Evolutionary conservation across 1,139 yeast species (phyloP), one percentile per base, ranked within the genome.

Genomic region (Waltiozyma sp.): DNA sequence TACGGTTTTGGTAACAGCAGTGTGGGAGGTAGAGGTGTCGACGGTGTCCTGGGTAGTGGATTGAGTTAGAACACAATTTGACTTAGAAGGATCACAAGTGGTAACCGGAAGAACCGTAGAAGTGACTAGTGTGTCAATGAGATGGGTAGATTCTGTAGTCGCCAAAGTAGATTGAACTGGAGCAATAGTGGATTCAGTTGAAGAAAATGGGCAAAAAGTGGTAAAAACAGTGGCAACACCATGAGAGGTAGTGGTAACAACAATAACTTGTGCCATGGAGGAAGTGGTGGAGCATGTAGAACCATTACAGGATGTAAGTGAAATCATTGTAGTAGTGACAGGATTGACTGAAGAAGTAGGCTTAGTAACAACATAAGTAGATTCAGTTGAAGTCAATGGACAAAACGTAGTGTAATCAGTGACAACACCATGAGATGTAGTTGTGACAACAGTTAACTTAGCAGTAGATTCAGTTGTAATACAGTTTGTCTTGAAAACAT

Each of bases 151-250:
- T 2, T 18, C 40, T 7, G 15, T 23, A 15, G 31, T 23, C 4
- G 36, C n/a, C 11, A 48, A 52, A 19, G 51, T 48, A n/a, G 43
- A 46, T 6, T 37, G 15, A 18, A 31, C 24, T 10, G 43, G 39
- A 3, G 45, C 26, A 34, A 46, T 26, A 39, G 41, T 19, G n/a
- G 8, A 18, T 13, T 7, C 28, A 13, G 46, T 37, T 16, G 55
- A 43, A 19, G 62, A 50, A 39, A 59, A 41, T 40, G 67, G 65
- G 44, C 66, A 63, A 56, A 60, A 64, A 6, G 68, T 62, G 11
- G 19, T 21, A 9, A 13, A 5, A 9, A 15, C 53, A 16, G 50
- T 41, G 43, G 40, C 38, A 24, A 42, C 43, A 40, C 41, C 36
- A 15, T 15, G 19, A 19, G 46, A 38, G 9, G 39, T 31, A 40